Conservation (phyloP, 768 basidiomycete species). For the Trametes elegans region DNA sequence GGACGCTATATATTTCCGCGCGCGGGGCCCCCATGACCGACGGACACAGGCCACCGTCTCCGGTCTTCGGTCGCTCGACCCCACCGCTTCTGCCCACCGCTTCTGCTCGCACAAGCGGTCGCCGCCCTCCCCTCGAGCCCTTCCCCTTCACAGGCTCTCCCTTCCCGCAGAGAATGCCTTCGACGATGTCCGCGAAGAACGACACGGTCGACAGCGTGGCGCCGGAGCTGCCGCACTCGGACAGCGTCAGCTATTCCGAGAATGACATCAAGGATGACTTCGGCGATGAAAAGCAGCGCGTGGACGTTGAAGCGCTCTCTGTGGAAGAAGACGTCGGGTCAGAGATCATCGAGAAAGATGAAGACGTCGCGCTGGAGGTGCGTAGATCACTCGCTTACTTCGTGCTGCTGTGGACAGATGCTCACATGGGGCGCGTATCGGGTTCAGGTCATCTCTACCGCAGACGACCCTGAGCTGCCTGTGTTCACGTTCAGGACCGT, state of each 20-base stretch:
- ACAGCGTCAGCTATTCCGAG: slow-evolving; percentile 14
- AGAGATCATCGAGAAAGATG: slow-evolving; percentile 39
- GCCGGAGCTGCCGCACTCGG: slow-evolving; percentile 10
- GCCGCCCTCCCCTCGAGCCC: not conserved
- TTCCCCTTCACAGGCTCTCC: not conserved
- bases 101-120: too few relatives aligned
- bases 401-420: too few relatives aligned
- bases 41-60: slow-evolving; percentile 5
- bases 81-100: not conserved
- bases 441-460: slow-evolving; percentile 43
- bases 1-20: slow-evolving; percentile 3
- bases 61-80: slow-evolving; percentile 6
- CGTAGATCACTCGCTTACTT: not conserved
- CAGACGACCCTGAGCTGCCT: slow-evolving; percentile 49
- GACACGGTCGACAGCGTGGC: not conserved
- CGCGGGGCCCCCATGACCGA: not conserved
- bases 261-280: slow-evolving; percentile 10
- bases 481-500: slow-evolving; percentile 48
- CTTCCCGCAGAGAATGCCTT: not conserved
- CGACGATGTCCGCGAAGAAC: not conserved
- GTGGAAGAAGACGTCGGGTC: slow-evolving; percentile 22
- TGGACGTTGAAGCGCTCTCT: slow-evolving; percentile 17
- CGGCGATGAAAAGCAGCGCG: slow-evolving; percentile 13
- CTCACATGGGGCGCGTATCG: too few relatives aligned
- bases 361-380: slow-evolving; percentile 44